Percentiles rank a stretch among this genome's conserved stretches.
These are phyloP conservation scores for Pyrus communis DNA, from an alignment of 306 rosid genomes.

Conservation along the genomic window DNA sequence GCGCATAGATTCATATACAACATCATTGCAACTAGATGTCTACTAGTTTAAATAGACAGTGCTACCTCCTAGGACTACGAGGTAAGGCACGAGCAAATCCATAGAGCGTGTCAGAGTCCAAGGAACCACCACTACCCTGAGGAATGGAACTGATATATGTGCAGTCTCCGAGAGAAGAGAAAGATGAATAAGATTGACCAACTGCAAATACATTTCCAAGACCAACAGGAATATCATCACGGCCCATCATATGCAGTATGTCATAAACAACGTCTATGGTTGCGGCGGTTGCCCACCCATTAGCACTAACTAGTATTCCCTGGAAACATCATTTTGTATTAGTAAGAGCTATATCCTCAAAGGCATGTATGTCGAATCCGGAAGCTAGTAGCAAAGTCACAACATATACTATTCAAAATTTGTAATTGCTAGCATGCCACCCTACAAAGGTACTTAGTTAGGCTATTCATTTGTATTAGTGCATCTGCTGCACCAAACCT, in stretches of 20 bases:
- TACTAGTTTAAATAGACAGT: neutral
- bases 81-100: constrained; percentile 54
- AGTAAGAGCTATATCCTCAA: no score
- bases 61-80: constrained; percentile 56
- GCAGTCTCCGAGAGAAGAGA: constrained; percentile 37
- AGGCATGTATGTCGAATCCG: no score
- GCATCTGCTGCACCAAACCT: neutral
- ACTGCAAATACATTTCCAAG: constrained; percentile 40
- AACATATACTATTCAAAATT: no score
- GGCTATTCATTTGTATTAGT: neutral
- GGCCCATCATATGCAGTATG: constrained; percentile 66
- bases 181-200: constrained; percentile 29
- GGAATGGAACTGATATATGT: constrained; percentile 40
- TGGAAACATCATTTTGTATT: neutral
- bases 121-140: constrained; percentile 49
- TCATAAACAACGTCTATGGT: constrained; percentile 52
- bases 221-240: constrained; percentile 59
- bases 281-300: constrained; percentile 61
- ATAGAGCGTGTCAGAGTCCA: constrained; percentile 64
- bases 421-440: no score
- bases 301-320: constrained; percentile 57
- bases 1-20: no score
- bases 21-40: neutral
- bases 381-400: no score
- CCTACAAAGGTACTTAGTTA: neutral